A percentile compares a stretch with the other conserved stretches of the same genome.
These are phyloP conservation scores for Senna siamea DNA, from an alignment of 306 rosid genomes.

Conservation along the genomic window DNA sequence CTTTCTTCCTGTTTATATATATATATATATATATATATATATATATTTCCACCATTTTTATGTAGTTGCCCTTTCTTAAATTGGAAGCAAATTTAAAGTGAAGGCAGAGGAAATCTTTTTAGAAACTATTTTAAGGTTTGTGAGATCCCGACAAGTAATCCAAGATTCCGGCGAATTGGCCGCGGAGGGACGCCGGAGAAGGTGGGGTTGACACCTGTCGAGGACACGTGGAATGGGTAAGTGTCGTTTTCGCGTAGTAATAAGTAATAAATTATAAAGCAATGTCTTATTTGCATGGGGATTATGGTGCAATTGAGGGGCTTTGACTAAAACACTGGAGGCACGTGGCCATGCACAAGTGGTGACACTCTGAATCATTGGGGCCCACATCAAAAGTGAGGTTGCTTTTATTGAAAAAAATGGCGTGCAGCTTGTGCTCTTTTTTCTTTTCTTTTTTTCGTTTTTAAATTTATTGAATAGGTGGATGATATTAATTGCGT, in stretches of 20 bases:
- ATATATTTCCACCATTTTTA: not conserved
- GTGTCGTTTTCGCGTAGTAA: constrained; percentile 44
- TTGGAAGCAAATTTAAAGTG: not conserved
- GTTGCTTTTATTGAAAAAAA: constrained; percentile 55
- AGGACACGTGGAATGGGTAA: constrained; percentile 39
- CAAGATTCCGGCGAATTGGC: constrained; percentile 32
- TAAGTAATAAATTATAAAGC: constrained; percentile 50
- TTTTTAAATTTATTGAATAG: constrained; percentile 17
- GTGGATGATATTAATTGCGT: constrained; percentile 45
- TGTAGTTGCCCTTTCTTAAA: not conserved
- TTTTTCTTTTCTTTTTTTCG: constrained; percentile 42
- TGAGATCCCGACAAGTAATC: constrained; percentile 44
- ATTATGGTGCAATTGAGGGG: constrained; percentile 38
- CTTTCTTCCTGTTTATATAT: not conserved
- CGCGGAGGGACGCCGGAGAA: constrained; percentile 34
- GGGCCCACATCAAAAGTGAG: constrained; percentile 43
- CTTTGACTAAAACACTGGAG: constrained; percentile 42
- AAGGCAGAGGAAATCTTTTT: too few relatives aligned
- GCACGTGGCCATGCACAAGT: constrained; percentile 48
- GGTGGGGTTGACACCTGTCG: constrained; percentile 46
- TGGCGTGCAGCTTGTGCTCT: constrained; percentile 68
- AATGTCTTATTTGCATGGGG: constrained; percentile 60
- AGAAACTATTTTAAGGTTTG: constrained; percentile 8
- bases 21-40: not conserved
- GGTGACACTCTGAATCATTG: constrained; percentile 30